Conservation (phyloP, 208 protist genomes). For the Wallacemonas sp. region DNA sequence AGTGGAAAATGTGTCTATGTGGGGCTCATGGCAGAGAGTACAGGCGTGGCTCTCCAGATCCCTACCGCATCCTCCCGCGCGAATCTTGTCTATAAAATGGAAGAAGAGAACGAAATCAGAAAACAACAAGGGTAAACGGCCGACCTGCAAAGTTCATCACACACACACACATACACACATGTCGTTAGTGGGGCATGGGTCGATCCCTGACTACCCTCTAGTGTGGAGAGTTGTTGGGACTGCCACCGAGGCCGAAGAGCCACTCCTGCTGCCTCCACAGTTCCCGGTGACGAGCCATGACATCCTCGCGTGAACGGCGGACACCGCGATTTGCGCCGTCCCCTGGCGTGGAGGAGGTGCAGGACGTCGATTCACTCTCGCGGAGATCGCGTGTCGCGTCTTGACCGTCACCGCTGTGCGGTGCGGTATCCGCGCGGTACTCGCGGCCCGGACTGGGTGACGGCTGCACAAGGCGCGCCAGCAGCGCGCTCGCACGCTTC, state of each 20-base stretch:
- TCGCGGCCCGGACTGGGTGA: neutral
- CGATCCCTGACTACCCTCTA: too few relatives aligned
- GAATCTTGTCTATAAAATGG: neutral
- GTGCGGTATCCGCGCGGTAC: too few relatives aligned
- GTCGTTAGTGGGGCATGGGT: too few relatives aligned
- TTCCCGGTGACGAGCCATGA: neutral
- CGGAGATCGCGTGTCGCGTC: neutral
- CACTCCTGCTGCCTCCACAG: neutral
- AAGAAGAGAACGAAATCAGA: neutral
- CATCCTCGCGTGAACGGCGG: neutral
- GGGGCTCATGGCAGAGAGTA: slow-evolving; percentile 5
- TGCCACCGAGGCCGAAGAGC: neutral
- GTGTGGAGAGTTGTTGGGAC: too few relatives aligned
- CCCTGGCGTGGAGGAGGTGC: neutral
- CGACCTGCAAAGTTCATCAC: neutral
- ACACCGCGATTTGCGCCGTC: neutral
- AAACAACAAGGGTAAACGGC: neutral
- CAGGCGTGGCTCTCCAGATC: too few relatives aligned
- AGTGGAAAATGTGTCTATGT: neutral
- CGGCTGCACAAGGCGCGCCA: neutral
- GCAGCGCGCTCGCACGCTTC: neutral
- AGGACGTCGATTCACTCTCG: neutral
- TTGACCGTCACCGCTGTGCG: too few relatives aligned
- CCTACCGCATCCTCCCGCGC: too few relatives aligned
- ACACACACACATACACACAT: slow-evolving; percentile 1